Evolutionary conservation across 257 asterid genomes (phyloP).

Genomic region (Sherardia arvensis): DNA sequence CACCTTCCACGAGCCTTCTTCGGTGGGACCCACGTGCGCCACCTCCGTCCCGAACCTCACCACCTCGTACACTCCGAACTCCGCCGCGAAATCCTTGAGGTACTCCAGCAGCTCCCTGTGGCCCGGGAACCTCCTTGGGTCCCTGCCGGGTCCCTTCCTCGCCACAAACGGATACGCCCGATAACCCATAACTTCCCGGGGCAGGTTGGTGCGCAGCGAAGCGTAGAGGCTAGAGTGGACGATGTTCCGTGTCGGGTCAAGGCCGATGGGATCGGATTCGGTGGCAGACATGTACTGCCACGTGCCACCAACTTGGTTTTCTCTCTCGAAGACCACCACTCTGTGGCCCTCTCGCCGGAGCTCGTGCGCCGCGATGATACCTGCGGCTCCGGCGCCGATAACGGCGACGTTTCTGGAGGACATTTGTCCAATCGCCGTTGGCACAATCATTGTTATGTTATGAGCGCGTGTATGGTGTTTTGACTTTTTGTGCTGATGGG

Average conservation of each 20-base stretch:
- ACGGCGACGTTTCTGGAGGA: constrained; percentile 67
- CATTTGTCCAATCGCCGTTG: constrained; percentile 17
- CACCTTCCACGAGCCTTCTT: constrained; percentile 58
- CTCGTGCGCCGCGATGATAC: constrained; percentile 73
- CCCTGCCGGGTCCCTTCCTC: constrained; percentile 37
- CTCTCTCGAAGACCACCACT: constrained; percentile 72
- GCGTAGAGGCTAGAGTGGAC: constrained; percentile 76
- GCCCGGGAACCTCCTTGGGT: constrained; percentile 75
- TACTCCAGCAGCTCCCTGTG: constrained; percentile 68
- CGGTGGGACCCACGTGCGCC: constrained; percentile 36
- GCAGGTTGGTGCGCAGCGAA: constrained; percentile 83
- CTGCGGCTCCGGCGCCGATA: constrained; percentile 94
- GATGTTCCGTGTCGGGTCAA: constrained; percentile 40
- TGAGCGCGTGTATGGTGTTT: neutral
- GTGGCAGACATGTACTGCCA: constrained; percentile 66
- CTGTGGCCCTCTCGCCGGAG: constrained; percentile 73
- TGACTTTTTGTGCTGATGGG: neutral
- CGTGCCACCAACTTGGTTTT: constrained; percentile 62
- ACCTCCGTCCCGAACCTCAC: constrained; percentile 77
- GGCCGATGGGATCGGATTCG: constrained; percentile 60
- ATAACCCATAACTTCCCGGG: constrained; percentile 83
- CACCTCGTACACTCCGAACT: constrained; percentile 49
- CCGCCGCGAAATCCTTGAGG: constrained; percentile 55
- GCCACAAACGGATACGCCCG: constrained; percentile 61
- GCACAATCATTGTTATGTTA: constrained; percentile 21